Base-by-base conservation (phyloP, 179 eudicot genomes). In the Drosera spatulata region DNA sequence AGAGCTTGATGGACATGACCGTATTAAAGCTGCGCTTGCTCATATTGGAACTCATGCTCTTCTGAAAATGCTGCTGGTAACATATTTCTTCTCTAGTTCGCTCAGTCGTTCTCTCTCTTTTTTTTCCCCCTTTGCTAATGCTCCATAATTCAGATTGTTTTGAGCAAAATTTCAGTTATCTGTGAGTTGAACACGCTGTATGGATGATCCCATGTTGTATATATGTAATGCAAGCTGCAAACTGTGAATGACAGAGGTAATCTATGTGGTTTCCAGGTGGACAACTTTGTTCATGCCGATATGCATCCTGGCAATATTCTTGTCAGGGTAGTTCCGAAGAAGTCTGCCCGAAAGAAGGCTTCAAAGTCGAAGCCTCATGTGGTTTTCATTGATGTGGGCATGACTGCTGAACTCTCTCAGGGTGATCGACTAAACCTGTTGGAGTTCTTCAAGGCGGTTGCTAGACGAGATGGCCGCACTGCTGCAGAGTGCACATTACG, bases 241-340 rank as follows among this genome's bases (percentile, higher is more conserved):
- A 4, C 9, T 9, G 41, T 8, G 2, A 55, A 55, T 55, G 9
- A n/a, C 37, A 39, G 39, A 12, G 60, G 10, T 61, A 0, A 10
- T 37, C 6, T 51, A 55, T 64, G 46, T 66, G 44, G 10, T 53
- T 50, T 74, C 59, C 83, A 93, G 96, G 99, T 22, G 33, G 33
- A 22, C 33, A 22, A 22, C 33, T 22, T 22, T 22, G 33, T 22
- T 22, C 33, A 22, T 86, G 99, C 99, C 40, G 99, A 93, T 75
- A 93, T 93, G 99, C 99, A 93, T 78, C 99, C 99, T 53, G 99
- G 99, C 61, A 93, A 93, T 77, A 93, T 93, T 64, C 96, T 93
- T 58, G 99, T 93, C 14, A 84, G 96, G 46, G 63, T 70, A 66
- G 61, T 79, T 56, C 74, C 60, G 56, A 82, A 68, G 52, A 82